Evolutionary conservation across 1,284 basidiomycete species (phyloP).

Genomic region (Sphagnurus paluster): DNA sequence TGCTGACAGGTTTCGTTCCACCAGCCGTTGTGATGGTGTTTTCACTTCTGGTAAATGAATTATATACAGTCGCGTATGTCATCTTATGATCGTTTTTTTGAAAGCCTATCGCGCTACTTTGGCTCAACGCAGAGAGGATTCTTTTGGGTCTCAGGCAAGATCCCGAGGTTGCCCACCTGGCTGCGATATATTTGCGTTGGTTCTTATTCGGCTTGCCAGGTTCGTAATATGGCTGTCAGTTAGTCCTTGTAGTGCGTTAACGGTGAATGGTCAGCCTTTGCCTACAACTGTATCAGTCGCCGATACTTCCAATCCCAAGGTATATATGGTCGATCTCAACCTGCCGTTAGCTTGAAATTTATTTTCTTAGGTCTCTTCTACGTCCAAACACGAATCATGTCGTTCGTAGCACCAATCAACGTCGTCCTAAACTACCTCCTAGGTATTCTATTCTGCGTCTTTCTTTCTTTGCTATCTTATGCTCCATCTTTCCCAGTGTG

Average conservation of each 20-base stretch:
- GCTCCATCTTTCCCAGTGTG: conserved; percentile 53
- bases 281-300: conserved; percentile 70
- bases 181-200: conserved; percentile 77
- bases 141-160: conserved; percentile 84
- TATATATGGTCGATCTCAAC: conserved; percentile 20
- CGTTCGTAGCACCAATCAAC: conserved; percentile 87
- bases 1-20: not conserved
- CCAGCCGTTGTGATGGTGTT: conserved; percentile 9
- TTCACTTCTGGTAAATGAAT: conserved; percentile 3
- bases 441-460: conserved; percentile 38
- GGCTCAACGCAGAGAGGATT: conserved; percentile 82
- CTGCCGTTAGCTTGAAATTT: not conserved
- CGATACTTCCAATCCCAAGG: conserved; percentile 91
- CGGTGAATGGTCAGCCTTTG: conserved; percentile 81
- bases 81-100: not conserved
- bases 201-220: conserved; percentile 80
- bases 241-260: too few relatives aligned
- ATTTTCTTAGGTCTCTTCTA: conserved; percentile 66
- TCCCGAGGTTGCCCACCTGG: conserved; percentile 79
- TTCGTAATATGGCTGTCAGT: conserved; percentile 27
- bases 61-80: conserved; percentile 1
- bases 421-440: conserved; percentile 83
- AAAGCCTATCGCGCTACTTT: conserved; percentile 68
- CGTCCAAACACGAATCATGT: conserved; percentile 84
- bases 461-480: not conserved